Conservation (phyloP, 192 early-diverging fungal genomes). For the Backusella morwellensis region DNA sequence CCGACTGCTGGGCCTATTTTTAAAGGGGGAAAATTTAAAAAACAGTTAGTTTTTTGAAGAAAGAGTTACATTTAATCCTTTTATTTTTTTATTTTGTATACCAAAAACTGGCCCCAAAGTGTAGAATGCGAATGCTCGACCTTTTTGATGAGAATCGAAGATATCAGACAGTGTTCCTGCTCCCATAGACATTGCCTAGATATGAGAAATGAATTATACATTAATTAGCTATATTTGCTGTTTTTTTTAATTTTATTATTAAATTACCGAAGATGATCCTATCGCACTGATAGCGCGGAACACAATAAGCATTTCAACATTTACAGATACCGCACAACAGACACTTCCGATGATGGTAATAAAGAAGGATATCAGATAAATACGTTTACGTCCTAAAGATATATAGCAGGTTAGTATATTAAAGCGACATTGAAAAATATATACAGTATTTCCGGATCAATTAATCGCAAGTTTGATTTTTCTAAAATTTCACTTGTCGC, state of each 20-base stretch:
- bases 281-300: constrained; percentile 32
- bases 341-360: constrained; percentile 21
- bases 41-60: neutral
- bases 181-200: constrained; percentile 32
- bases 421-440: neutral
- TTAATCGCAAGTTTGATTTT: too few species aligned
- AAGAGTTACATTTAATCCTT: neutral
- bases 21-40: too few species aligned
- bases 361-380: constrained; percentile 28
- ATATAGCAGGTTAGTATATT: neutral
- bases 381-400: constrained; percentile 18
- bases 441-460: too few species aligned
- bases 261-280: constrained; percentile 27
- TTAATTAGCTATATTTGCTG: neutral
- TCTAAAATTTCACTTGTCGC: too few species aligned
- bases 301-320: constrained; percentile 22
- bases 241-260: neutral
- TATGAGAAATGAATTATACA: neutral
- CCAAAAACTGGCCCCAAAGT: constrained; percentile 4
- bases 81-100: too few species aligned
- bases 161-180: constrained; percentile 38
- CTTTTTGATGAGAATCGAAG: constrained; percentile 27
- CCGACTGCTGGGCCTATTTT: constrained; percentile 21
- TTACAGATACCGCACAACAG: constrained; percentile 29
- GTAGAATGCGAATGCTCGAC: constrained; percentile 33